phyloP scores from a whole-genome alignment of 2,329 filamentous ascomycete genomes.

The Hypoxylon sp. region DNA sequence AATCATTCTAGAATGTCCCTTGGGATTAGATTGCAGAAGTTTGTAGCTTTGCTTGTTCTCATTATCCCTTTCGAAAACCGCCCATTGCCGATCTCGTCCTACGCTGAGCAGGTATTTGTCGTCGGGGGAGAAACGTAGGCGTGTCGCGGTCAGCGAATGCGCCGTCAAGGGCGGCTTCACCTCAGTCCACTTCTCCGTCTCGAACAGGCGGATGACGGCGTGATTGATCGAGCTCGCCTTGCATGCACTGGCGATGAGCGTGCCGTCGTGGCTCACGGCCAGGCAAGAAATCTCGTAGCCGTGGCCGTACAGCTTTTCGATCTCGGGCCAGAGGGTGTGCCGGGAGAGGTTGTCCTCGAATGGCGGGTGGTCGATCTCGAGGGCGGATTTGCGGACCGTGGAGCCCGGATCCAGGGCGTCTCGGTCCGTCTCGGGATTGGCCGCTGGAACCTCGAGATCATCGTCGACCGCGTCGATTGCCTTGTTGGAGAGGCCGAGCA shows the following conservation, averaged over 20 bases:
- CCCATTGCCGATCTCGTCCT: slow-evolving; percentile 91
- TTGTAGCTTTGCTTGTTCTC: slow-evolving; percentile 56
- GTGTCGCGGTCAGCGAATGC: slow-evolving; percentile 86
- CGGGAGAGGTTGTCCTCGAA: slow-evolving; percentile 89
- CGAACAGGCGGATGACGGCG: slow-evolving; percentile 91
- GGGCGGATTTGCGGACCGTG: slow-evolving; percentile 65
- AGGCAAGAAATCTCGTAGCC: slow-evolving; percentile 95
- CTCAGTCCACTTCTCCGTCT: slow-evolving; percentile 87
- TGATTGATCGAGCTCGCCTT: slow-evolving; percentile 92
- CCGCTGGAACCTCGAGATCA: slow-evolving; percentile 40
- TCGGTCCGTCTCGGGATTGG: slow-evolving; percentile 58
- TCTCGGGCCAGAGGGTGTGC: slow-evolving; percentile 93
- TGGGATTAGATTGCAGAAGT: slow-evolving; percentile 72
- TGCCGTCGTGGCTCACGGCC: slow-evolving; percentile 77
- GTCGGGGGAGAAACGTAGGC: slow-evolving; percentile 80
- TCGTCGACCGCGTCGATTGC: slow-evolving; percentile 72
- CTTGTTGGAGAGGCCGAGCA: slow-evolving; percentile 95
- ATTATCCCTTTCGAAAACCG: slow-evolving; percentile 70
- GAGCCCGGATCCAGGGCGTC: slow-evolving; percentile 65
- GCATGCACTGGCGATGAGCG: slow-evolving; percentile 87
- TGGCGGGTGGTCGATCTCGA: slow-evolving; percentile 77
- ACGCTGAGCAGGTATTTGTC: slow-evolving; percentile 84
- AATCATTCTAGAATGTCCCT: slow-evolving; percentile 93
- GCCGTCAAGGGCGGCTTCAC: slow-evolving; percentile 82
- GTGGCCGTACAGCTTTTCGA: slow-evolving; percentile 96